Evolutionary conservation across 352 stramenopile genomes (phyloP), one percentile per base, ranked within the genome.

Genomic region (Peronospora farinosa): DNA sequence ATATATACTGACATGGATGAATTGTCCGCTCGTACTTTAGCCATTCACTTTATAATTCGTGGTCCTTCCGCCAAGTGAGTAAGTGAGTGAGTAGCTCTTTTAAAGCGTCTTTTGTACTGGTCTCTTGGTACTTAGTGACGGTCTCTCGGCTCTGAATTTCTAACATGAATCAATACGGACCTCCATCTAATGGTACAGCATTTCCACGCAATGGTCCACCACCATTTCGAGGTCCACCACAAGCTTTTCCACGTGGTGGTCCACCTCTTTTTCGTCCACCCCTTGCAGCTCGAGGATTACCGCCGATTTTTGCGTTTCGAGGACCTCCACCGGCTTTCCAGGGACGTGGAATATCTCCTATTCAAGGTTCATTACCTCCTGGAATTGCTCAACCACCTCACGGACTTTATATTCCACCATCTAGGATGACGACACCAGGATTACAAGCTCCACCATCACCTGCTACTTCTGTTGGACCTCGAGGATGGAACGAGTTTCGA

Each of bases 401-500:
- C 25, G 30, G 17, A 8, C 32, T 69, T 23, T 60, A 40, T 21
- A 54, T 69, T 2, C 45, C 37, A 5, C 46, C 60, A 17, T 40
- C 63, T 7, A 47, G 59, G 51, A 33, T 48, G 30, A 36, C 40
- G 25, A 40, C 45, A 35, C 32, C 16, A 3, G 19, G 16, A 2
- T 66, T 65, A 40, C 65, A 55, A 45, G 37, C 49, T n/a, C 57
- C 65, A 15, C 39, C 44, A 4, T 60, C 59, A 9, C 54, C 59
- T 4, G 43, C 32, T 36, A 50, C 33, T 12, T 12, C 51, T 6
- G 31, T 28, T 13, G 45, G 85, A n/a, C 78, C n/a, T n/a, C n/a
- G n/a, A 3, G 76, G 72, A 37, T 89, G 78, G 78, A 84, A 57
- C 17, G 78, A 86, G 38, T 64, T 78, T 38, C 65, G 67, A 36